Base-by-base conservation (phyloP, 2,329 filamentous ascomycete genomes). In the Aureobasidium sp. region DNA sequence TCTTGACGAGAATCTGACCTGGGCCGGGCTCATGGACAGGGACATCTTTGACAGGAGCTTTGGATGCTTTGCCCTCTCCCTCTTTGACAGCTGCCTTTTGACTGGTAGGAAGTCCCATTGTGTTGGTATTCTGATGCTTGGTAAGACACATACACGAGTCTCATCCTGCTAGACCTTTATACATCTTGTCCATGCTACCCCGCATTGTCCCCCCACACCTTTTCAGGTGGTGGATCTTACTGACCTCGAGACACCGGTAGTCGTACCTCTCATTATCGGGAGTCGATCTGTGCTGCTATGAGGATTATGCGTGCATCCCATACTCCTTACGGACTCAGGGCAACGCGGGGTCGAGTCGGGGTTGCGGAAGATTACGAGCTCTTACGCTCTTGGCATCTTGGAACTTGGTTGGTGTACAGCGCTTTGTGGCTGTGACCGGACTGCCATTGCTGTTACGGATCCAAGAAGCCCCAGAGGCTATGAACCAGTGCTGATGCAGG, bases 41-140 rank as follows among this genome's bases (percentile, higher is more conserved):
- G 10, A 76, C 62, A 5, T 67, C 67, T 41, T 72, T 66, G 27
- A 76, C 67, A 1, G 67, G 68, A 3, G 71, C 69, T 20, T 64
- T 70, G 41, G 70, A 66, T 39, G 67, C 64, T n/a, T 63, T 55
- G n/a, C 69, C 69, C n/a, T 62, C 61, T 47, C 74, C 74, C 44
- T 70, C 65, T 59, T 72, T 73, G 12, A 75, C 67, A 32, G 74
- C 72, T 10, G 74, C 74, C 48, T 70, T 71, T 55, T 75, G 72
- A n/a, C 20, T 61, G n/a, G 27, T 61, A 39, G 59, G 59, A 29
- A 61, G 34, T 9, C 46, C 57, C 57, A 51, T 60, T 29, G 29
- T 34, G n/a, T 36, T 9, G 53, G n/a, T 57, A 17, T 15, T 55
- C 6, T 26, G 17, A 29, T 55, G 51, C 26, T 55, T 43, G 17